phyloP scores from a whole-genome alignment of 495 filamentous ascomycete genomes.

The Neurospora tetrasperma region DNA sequence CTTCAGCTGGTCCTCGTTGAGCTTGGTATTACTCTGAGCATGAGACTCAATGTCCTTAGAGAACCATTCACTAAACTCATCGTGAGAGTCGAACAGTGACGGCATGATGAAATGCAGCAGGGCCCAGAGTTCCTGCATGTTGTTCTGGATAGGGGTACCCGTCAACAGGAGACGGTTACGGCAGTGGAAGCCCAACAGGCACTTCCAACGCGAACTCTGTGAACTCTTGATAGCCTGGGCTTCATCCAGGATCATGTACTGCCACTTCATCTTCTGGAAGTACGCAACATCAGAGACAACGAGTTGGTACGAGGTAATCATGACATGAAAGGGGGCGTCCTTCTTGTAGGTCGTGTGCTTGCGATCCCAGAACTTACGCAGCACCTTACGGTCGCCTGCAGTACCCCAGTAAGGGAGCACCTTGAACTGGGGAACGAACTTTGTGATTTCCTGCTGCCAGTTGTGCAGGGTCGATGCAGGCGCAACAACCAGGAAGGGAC shows the following conservation, averaged over 20 bases:
- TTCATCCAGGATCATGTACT: slow-evolving; percentile 99
- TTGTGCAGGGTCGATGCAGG: slow-evolving; percentile 96
- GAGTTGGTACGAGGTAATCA: slow-evolving; percentile 94
- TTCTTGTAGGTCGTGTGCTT: slow-evolving; percentile 92
- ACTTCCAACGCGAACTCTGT: slow-evolving; percentile 93
- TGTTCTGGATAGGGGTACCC: slow-evolving; percentile 97
- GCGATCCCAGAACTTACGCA: slow-evolving; percentile 98
- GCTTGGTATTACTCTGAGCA: slow-evolving; percentile 94
- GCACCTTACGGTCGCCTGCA: slow-evolving; percentile 86
- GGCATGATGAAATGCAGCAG: slow-evolving; percentile 99
- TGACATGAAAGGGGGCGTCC: slow-evolving; percentile 87
- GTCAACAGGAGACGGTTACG: slow-evolving; percentile 91
- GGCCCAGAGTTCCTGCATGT: slow-evolving; percentile 99
- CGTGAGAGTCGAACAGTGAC: slow-evolving; percentile 92
- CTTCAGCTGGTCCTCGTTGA: slow-evolving; percentile 94
- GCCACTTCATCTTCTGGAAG: slow-evolving; percentile 98
- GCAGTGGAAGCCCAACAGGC: slow-evolving; percentile 84
- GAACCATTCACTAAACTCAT: slow-evolving; percentile 99
- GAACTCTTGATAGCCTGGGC: slow-evolving; percentile 99
- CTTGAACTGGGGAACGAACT: slow-evolving; percentile 88
- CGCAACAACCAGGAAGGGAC: slow-evolving; percentile 93
- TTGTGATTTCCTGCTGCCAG: slow-evolving; percentile 96
- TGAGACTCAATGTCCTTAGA: slow-evolving; percentile 99
- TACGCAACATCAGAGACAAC: slow-evolving; percentile 93
- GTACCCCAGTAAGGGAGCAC: slow-evolving; percentile 96